Evolutionary conservation across 176 grass and related monocot species (phyloP), one percentile per base, ranked within the genome.

Genomic region (Musa beccarii): DNA sequence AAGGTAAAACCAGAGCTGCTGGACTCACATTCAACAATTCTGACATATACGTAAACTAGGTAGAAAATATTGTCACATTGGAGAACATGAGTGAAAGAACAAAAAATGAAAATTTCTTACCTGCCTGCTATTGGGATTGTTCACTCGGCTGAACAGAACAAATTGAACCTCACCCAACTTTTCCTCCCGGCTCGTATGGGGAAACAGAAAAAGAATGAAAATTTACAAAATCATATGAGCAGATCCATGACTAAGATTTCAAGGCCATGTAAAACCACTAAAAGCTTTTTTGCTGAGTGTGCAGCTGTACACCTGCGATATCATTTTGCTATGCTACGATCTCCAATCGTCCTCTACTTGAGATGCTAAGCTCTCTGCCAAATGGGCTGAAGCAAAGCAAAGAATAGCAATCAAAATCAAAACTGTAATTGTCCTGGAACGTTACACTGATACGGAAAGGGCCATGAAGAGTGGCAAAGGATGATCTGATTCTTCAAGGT

Each of bases 181-280:
- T 14, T 69, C 20, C 15, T 49, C 54, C 76, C 73, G 85, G 81
- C 87, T 92, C 96, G 88, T 83, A 83, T 92, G 91, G 86, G 78
- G 79, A 89, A 81, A 84, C 29, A 34, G 29, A 34, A 34, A 34
- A 5, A 5, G 29, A 34, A 34, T 34, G 29, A 91, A 94, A 99
- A 99, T 92, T 99, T 99, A 99, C 89, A 95, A 86, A 85, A 99
- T 87, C 96, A 97, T 75, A 91, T 84, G 96, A 99, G 88, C 88
- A 87, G 80, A 86, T 34, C 52, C 28, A 20, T 65, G 9, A 23
- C 74, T 82, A 99, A 74, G 19, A 34, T 34, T 34, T 34, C 29
- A 34, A 34, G 29, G 29, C 29, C 5, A 34, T 5, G 29, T 34
- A 34, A 5, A 34, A 3, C 3, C 3, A 5, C 29, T 34, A 5